Evolutionary conservation across 345 rosid species (phyloP).

Genomic region (Sonneratia caseolaris): DNA sequence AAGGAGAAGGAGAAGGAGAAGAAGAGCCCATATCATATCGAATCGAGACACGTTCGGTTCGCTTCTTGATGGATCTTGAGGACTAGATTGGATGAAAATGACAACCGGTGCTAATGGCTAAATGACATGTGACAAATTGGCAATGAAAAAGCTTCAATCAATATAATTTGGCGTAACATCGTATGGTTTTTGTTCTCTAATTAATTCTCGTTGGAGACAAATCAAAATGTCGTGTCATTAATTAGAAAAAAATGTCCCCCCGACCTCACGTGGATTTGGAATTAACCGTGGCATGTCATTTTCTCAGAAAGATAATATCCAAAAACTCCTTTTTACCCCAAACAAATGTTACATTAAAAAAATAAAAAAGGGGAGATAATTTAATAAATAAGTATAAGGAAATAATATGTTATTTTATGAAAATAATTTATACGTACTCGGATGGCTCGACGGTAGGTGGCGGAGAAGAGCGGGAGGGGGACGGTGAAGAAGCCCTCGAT

Average conservation of each 20-base stretch:
- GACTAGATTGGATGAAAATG: not conserved
- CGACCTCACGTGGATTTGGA: conserved; percentile 10
- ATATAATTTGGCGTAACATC: not conserved
- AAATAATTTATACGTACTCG: conserved; percentile 12
- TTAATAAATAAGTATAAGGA: not conserved
- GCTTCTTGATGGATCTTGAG: not conserved
- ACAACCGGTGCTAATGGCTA: not conserved
- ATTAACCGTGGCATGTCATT: not conserved
- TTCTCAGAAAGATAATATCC: not conserved
- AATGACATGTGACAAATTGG: conserved; percentile 4
- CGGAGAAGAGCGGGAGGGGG: conserved; percentile 72
- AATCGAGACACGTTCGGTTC: not conserved
- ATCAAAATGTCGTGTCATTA: conserved; percentile 5
- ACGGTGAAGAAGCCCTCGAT: conserved; percentile 92
- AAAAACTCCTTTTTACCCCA: not conserved
- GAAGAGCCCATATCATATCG: too few relatives aligned
- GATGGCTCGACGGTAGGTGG: conserved; percentile 81
- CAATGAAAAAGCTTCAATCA: not conserved
- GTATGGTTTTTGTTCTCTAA: not conserved
- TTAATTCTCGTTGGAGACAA: not conserved
- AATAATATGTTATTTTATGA: not conserved
- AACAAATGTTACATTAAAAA: too few relatives aligned
- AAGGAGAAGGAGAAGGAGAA: too few relatives aligned
- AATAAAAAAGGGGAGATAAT: not conserved
- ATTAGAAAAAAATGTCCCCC: not conserved